Conservation (phyloP, 1,139 yeast species). For the Fermentozyma sake region DNA sequence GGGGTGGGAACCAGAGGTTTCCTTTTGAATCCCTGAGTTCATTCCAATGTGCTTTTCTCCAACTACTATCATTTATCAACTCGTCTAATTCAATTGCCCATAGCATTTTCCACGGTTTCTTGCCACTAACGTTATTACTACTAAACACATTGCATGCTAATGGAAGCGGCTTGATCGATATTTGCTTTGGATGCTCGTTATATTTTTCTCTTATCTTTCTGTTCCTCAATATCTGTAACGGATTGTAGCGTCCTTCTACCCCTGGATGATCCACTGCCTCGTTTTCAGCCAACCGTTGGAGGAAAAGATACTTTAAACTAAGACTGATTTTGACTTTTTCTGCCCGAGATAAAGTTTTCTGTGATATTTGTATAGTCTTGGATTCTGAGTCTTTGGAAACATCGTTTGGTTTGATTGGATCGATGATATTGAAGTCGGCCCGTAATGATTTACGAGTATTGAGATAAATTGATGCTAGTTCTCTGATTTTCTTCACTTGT, state of each 20-base stretch:
- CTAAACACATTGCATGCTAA: slow-evolving; percentile 57
- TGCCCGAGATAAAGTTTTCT: slow-evolving; percentile 46
- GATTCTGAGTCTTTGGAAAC: slow-evolving; percentile 1
- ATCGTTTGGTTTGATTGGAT: slow-evolving; percentile 10
- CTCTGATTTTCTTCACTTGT: slow-evolving; percentile 35
- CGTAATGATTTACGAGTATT: slow-evolving; percentile 41
- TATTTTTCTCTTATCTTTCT: slow-evolving; percentile 50
- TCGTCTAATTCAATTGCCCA: slow-evolving; percentile 76
- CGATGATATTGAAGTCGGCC: slow-evolving; percentile 38
- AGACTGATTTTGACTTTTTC: slow-evolving; percentile 50
- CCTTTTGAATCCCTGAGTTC: slow-evolving; percentile 55
- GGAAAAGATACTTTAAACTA: slow-evolving; percentile 46
- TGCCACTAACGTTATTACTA: slow-evolving; percentile 25
- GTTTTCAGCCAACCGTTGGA: slow-evolving; percentile 34
- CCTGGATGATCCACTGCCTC: slow-evolving; percentile 29
- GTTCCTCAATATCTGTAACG: slow-evolving; percentile 74
- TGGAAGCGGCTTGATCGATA: slow-evolving; percentile 35
- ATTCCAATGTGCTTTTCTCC: slow-evolving; percentile 67
- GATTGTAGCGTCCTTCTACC: slow-evolving; percentile 72
- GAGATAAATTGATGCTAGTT: slow-evolving; percentile 37
- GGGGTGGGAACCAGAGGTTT: slow-evolving; percentile 51
- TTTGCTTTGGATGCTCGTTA: slow-evolving; percentile 30
- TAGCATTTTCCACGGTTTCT: slow-evolving; percentile 31
- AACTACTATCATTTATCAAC: slow-evolving; percentile 52
- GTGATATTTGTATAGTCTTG: slow-evolving; percentile 17